Percentiles rank a stretch among this genome's conserved stretches.
These are phyloP conservation scores for Psidium guajava DNA, from an alignment of 345 rosid genomes.

Conservation along the genomic window DNA sequence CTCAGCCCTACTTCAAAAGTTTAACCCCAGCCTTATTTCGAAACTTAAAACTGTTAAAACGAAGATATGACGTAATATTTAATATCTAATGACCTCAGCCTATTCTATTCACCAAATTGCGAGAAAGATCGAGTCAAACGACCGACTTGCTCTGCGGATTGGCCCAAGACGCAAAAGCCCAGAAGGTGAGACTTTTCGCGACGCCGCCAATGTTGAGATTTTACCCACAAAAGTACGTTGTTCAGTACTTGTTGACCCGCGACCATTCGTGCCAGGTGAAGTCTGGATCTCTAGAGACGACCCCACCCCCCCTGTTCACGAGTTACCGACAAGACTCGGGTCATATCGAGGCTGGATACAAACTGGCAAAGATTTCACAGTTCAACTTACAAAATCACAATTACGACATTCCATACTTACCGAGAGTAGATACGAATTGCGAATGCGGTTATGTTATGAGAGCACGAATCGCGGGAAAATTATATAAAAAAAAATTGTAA, in stretches of 20 bases:
- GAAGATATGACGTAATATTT: no score
- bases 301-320: background rate
- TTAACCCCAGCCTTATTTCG: no score
- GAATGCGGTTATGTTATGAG: rapidly evolving
- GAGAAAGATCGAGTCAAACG: background rate
- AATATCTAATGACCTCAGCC: no score
- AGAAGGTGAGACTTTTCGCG: background rate
- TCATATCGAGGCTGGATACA: background rate
- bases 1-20: no score
- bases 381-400: no score
- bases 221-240: background rate
- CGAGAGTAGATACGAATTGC: background rate
- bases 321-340: background rate
- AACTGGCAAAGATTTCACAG: background rate
- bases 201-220: background rate
- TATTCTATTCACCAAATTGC: background rate
- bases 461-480: background rate
- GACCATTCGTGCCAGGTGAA: background rate
- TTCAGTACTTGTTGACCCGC: background rate
- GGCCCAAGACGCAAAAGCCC: background rate
- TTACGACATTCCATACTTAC: no score
- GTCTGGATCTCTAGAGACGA: background rate
- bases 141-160: background rate
- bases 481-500: no score
- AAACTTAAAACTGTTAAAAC: no score